Evolutionary conservation across 129 eudicot genomes (phyloP).

Genomic region (Ambrosia trifida): DNA sequence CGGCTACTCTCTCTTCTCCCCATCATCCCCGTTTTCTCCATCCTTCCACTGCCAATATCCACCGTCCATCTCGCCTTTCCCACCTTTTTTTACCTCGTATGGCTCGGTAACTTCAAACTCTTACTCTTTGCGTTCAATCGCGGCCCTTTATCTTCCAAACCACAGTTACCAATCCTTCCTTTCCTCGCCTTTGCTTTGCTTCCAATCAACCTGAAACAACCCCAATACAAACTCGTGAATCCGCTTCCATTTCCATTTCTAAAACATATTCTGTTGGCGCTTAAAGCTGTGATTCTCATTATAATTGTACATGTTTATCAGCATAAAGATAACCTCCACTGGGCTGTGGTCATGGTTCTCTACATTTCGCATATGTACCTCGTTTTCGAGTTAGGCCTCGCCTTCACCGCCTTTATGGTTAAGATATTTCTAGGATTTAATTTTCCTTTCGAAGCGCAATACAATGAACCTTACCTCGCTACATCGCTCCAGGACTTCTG

Average conservation of each 20-base stretch:
- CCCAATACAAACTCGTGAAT: too few relatives aligned
- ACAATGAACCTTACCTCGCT: constrained; percentile 9
- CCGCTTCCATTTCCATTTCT: too few relatives aligned
- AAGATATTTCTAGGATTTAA: not conserved
- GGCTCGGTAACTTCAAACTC: constrained; percentile 58
- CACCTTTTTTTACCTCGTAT: constrained; percentile 42
- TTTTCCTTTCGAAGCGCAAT: constrained; percentile 6
- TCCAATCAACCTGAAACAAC: constrained; percentile 37
- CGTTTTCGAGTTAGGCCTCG: not conserved
- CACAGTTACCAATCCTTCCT: constrained; percentile 4
- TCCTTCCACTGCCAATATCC: constrained; percentile 34
- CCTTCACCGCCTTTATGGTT: not conserved
- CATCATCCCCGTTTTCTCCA: constrained; percentile 22
- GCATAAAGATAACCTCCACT: too few relatives aligned
- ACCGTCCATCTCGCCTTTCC: constrained; percentile 30
- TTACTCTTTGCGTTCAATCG: constrained; percentile 46
- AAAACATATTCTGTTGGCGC: too few relatives aligned
- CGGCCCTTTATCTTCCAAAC: constrained; percentile 35
- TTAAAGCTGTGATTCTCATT: too few relatives aligned
- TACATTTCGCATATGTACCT: not conserved
- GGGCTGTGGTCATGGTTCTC: too few relatives aligned
- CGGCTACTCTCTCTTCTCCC: constrained; percentile 33
- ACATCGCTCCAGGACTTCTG: constrained; percentile 14
- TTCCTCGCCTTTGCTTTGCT: constrained; percentile 50
- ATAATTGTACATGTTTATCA: too few relatives aligned